These are phyloP conservation scores for Blastocystis sp. DNA, from an alignment of 352 stramenopile species.

Conservation along the genomic window DNA sequence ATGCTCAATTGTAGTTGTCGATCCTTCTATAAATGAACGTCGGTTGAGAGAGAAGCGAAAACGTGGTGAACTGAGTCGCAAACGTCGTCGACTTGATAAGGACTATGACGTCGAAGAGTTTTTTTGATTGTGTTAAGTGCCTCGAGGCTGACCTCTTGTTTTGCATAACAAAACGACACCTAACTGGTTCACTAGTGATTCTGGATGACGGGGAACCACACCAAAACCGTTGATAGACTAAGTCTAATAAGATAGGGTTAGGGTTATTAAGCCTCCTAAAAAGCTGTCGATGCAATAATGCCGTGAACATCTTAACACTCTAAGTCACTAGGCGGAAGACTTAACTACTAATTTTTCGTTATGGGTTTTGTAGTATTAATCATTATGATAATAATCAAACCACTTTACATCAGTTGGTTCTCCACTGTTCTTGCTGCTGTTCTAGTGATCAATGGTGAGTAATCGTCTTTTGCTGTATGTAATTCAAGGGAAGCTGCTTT, in stretches of 20 bases:
- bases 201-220: slow-evolving; percentile 47
- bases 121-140: slow-evolving; percentile 23
- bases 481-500: no score
- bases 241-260: slow-evolving; percentile 8
- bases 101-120: slow-evolving; percentile 46
- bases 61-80: slow-evolving; percentile 43
- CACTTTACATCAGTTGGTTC: no score
- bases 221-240: slow-evolving; percentile 31
- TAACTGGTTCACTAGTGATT: slow-evolving; percentile 57
- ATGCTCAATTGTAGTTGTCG: slow-evolving; percentile 11
- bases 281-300: background rate
- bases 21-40: slow-evolving; percentile 45
- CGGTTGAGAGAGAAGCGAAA: slow-evolving; percentile 45
- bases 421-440: no score
- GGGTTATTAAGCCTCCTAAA: slow-evolving; percentile 31
- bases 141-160: slow-evolving; percentile 57
- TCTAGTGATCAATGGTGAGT: no score
- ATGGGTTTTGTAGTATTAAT: background rate
- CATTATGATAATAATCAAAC: background rate
- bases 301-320: background rate
- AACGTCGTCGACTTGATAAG: background rate
- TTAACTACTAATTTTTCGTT: background rate
- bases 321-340: background rate
- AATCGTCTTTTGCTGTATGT: no score
- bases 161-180: slow-evolving; percentile 26